Conservation (phyloP, 441 rosid genomes). For the Gossypium gossypioides region DNA sequence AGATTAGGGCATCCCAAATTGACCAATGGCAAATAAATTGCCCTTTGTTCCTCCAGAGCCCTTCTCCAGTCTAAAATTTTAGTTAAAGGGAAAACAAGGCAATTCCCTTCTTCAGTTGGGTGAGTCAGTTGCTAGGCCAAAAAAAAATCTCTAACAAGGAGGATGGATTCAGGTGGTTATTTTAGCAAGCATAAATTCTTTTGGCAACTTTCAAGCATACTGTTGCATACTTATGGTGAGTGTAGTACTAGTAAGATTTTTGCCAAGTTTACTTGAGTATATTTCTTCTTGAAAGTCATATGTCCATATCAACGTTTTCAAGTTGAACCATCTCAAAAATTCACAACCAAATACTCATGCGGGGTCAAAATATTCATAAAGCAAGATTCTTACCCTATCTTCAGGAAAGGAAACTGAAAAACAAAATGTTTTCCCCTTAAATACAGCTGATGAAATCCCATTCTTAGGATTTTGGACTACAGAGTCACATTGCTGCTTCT, state of each 20-base stretch:
- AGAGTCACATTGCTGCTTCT: conserved; percentile 30
- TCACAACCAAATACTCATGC: conserved; percentile 2
- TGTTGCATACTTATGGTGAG: not conserved
- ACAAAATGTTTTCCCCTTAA: conserved; percentile 64
- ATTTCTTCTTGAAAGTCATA: not conserved
- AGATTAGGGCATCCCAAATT: not conserved
- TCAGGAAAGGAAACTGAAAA: conserved; percentile 73
- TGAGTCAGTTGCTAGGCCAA: not conserved
- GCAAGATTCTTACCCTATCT: conserved; percentile 52
- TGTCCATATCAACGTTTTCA: not conserved
- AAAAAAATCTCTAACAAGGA: not conserved
- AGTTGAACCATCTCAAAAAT: not conserved
- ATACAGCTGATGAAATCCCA: conserved; percentile 39
- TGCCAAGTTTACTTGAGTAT: not conserved
- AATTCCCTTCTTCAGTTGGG: not conserved
- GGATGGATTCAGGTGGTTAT: not conserved
- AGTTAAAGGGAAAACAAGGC: not conserved
- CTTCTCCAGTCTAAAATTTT: not conserved
- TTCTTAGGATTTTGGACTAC: conserved; percentile 28
- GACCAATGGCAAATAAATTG: not conserved
- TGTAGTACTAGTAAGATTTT: not conserved
- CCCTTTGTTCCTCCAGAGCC: not conserved
- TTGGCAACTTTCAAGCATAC: not conserved
- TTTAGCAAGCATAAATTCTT: not conserved
- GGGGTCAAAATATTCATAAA: not conserved